phyloP scores from a whole-genome alignment of 768 basidiomycete genomes.

The Coprinellus micaceus region DNA sequence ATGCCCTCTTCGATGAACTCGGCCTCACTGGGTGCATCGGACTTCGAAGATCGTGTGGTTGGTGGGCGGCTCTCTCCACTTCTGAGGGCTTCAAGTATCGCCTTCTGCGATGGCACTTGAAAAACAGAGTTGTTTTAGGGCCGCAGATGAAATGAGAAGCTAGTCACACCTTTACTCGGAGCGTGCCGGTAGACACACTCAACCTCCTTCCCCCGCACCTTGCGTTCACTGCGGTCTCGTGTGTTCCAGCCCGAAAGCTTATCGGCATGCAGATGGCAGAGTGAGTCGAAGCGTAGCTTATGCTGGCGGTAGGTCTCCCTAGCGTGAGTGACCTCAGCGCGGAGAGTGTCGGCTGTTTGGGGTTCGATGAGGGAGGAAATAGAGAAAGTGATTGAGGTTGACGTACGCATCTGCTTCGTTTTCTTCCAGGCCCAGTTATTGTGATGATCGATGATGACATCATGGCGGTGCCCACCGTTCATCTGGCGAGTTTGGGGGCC shows the following conservation, averaged over 20 bases:
- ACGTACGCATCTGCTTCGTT: background rate
- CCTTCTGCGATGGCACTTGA: background rate
- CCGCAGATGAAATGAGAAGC: too few relatives aligned
- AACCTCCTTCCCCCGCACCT: background rate
- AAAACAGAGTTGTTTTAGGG: too few relatives aligned
- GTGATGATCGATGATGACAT: constrained; percentile 14
- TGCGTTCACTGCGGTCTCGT: background rate
- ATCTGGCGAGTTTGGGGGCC: constrained; percentile 23
- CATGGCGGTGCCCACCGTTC: constrained; percentile 27
- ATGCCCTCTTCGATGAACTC: background rate
- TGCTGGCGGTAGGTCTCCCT: background rate
- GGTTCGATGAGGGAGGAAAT: too few relatives aligned
- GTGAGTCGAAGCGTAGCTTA: background rate
- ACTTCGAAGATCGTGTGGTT: background rate
- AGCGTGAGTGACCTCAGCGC: background rate
- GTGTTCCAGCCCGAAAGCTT: background rate
- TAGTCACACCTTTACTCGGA: background rate
- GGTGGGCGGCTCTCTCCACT: background rate
- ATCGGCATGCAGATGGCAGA: background rate
- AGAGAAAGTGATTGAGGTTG: too few relatives aligned
- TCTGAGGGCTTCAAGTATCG: background rate
- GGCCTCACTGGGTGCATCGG: too few relatives aligned
- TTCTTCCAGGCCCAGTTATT: background rate
- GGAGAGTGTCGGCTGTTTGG: background rate
- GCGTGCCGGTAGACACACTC: background rate